phyloP scores from a whole-genome alignment of 2,329 filamentous ascomycete species.

The Colletotrichum truncatum region DNA sequence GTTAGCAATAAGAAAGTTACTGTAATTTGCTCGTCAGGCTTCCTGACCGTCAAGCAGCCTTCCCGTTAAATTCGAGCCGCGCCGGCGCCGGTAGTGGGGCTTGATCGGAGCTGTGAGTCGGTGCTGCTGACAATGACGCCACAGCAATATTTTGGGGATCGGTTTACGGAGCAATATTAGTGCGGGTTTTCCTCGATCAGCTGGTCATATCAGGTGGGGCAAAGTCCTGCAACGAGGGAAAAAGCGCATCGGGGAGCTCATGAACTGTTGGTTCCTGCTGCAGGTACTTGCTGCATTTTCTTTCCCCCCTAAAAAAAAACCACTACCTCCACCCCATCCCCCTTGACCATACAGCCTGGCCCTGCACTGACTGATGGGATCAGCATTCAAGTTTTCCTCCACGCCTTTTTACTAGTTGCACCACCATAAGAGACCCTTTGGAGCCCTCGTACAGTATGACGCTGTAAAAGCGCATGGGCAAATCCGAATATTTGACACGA shows the following conservation, averaged over 20 bases:
- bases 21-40: too few species aligned
- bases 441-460: slow-evolving; percentile 11
- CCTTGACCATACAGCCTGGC: background rate
- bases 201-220: slow-evolving; percentile 18
- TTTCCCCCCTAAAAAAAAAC: slow-evolving; percentile 11
- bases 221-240: slow-evolving; percentile 9
- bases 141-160: background rate
- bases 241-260: slow-evolving; percentile 9
- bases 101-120: background rate
- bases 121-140: slow-evolving; percentile 3
- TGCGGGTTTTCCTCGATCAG: slow-evolving; percentile 26
- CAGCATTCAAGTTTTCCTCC: slow-evolving; percentile 26
- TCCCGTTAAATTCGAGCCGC: background rate
- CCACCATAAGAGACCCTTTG: slow-evolving; percentile 11
- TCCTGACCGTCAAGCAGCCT: background rate
- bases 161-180: slow-evolving; percentile 22
- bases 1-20: too few species aligned
- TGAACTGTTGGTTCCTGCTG: slow-evolving; percentile 32
- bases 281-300: slow-evolving; percentile 28
- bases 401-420: slow-evolving; percentile 15
- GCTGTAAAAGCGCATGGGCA: slow-evolving; percentile 18
- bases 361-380: slow-evolving; percentile 22
- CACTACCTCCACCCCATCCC: slow-evolving; percentile 22
- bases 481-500: background rate
- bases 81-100: background rate